These are phyloP conservation scores for Cunninghamia lanceolata DNA, from an alignment of 75 land plant genomes.

Conservation along the genomic window DNA sequence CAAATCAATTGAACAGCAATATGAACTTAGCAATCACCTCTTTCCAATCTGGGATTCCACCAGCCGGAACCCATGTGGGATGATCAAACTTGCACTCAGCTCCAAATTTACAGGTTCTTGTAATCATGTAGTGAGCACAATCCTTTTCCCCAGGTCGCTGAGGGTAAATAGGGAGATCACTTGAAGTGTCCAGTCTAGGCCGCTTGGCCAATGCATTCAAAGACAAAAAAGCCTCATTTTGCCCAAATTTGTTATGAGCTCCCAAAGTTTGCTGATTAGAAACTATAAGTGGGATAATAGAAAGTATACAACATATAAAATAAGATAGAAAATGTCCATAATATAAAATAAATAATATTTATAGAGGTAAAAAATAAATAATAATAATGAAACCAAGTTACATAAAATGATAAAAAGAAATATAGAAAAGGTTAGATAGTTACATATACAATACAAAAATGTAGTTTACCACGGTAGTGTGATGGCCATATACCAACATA, in stretches of 20 bases:
- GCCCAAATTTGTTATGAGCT: constrained; percentile 49
- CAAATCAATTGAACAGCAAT: constrained; percentile 9
- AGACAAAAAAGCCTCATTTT: constrained; percentile 55
- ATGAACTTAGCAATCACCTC: constrained; percentile 58
- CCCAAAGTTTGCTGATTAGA: constrained; percentile 52
- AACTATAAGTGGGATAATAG: constrained; percentile 60
- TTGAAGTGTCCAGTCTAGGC: constrained; percentile 52
- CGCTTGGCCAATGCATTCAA: constrained; percentile 56
- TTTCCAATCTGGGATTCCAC: constrained; percentile 98
- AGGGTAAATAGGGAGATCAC: constrained; percentile 70
- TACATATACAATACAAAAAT: constrained; percentile 12
- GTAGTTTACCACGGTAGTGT: constrained; percentile 6
- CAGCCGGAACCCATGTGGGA: constrained; percentile 96
- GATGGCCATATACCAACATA: constrained; percentile 14
- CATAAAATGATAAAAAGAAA: constrained; percentile 1
- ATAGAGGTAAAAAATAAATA: not conserved
- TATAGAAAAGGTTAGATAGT: not conserved
- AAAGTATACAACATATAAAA: constrained; percentile 26
- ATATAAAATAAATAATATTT: constrained; percentile 6
- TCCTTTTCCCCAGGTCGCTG: constrained; percentile 97
- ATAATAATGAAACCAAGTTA: constrained; percentile 1
- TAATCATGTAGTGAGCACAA: constrained; percentile 91
- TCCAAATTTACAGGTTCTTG: constrained; percentile 94
- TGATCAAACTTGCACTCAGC: constrained; percentile 91
- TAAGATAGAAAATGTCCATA: not conserved